Evolutionary conservation across 176 grass and related monocot species (phyloP), one percentile per base, ranked within the genome.

Genomic region (Raddia guianensis): DNA sequence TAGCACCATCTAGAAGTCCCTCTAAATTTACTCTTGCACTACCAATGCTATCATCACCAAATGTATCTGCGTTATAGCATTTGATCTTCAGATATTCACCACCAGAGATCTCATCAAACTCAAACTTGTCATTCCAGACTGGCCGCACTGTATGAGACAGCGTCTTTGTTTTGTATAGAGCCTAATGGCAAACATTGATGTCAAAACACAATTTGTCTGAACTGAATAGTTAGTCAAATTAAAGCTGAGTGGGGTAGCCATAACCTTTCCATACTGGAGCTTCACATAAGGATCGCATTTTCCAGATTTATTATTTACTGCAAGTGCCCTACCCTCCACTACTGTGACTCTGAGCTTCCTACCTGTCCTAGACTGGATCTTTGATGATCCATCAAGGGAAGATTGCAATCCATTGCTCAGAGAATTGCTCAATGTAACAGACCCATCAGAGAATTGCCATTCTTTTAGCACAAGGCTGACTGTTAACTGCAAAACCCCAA

Each of bases 361-460:
- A 75, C 93, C 96, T 76, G 96, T 99, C 62, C 76, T 78, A 16
- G 74, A 73, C 34, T 84, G 96, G 89, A 93, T 51, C 44, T 81
- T 91, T 49, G 74, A 54, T 0, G 57, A 90, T 84, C 64, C 70
- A 45, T 89, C 76, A 59, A 84, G 27, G 27, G 89, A 75, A 70
- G 74, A 76, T 27, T 77, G 82, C 45, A 82, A 16, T 53, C 51
- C 79, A 80, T 76, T 68, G 18, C 70, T 83, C 5, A 69, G 40
- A 69, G 89, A 86, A 62, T 88, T 88, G 68, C 66, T 86, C 56
- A 91, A 74, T 71, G 86, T 99, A 72, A 86, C 86, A 1, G 96
- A 95, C 5, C 93, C 96, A 86, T 99, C 96, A 73, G 90, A 87
- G 73, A 95, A 99, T 73, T 95, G 96, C 96, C 96, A 99, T 91